Base-by-base conservation (phyloP, 345 rosid genomes). In the Camelina laxa region DNA sequence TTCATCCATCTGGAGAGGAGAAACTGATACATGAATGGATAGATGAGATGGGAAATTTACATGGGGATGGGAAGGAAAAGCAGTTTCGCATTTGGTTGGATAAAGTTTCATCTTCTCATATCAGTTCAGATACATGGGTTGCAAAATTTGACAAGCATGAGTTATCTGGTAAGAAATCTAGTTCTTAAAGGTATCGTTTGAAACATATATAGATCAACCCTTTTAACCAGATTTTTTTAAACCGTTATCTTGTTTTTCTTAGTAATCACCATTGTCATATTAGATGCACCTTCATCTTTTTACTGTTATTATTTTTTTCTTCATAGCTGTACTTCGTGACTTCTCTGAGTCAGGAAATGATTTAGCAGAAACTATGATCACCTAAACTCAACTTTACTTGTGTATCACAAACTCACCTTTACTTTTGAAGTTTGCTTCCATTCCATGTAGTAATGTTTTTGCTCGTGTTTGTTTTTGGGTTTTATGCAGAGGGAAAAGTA, bases 71-170 rank as follows among this genome's bases (percentile, higher is more conserved):
- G 67, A 86, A 82, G 66, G 93, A 86, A 21, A 84, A 78, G 50
- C 45, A 66, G 44, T 88, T 80, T 76, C 81, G 54, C 55, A 63
- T 91, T 9, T 93, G 98, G 98, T 69, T 89, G 63, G 97, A 93
- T 85, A 82, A 78, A 35, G 82, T 89, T 30, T 76, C 85, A 3
- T 21, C 77, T 51, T 77, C 89, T 69, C 88, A 80, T 75, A 82
- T 85, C 55, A 83, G 89, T 58, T 69, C 87, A 64, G 89, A 86
- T 35, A 49, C 86, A 17, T 93, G 98, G 98, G 77, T 89, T 22
- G 89, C 80, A 67, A 89, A 77, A 81, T 89, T 91, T 80, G 79
- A 89, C 58, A 88, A 85, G 76, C 91, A 92, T 91, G 97, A 93
- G 69, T 73, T 75, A 79, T 82, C 69, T 41, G 97, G 98, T 93